These are phyloP conservation scores for Vaccinium darrowii DNA, from an alignment of 148 eudicot genomes.

Conservation along the genomic window DNA sequence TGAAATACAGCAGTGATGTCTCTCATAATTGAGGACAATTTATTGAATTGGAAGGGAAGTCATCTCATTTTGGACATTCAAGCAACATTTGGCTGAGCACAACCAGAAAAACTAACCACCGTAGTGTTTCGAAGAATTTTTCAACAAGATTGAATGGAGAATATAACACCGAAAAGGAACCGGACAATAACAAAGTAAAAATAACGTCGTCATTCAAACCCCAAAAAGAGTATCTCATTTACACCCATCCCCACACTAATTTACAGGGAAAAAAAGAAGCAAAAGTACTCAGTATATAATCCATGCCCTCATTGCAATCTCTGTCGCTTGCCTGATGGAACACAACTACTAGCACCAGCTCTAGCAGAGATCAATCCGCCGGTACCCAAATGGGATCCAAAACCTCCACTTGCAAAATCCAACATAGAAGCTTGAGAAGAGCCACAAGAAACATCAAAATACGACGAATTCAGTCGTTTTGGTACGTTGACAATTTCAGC, in stretches of 20 bases:
- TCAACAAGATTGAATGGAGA: neutral
- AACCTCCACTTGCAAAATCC: slow-evolving; percentile 22
- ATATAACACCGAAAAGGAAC: neutral
- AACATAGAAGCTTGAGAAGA: slow-evolving; percentile 31
- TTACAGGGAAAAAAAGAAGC: neutral
- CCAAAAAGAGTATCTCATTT: neutral
- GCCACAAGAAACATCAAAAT: slow-evolving; percentile 27
- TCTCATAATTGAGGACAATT: neutral
- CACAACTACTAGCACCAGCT: neutral
- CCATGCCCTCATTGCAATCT: neutral
- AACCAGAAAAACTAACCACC: neutral
- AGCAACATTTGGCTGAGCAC: neutral
- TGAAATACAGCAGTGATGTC: neutral
- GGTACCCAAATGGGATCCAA: slow-evolving; percentile 14
- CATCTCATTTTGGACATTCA: neutral
- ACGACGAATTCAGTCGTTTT: neutral
- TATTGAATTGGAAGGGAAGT: neutral
- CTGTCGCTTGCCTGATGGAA: neutral
- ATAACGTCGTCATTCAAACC: neutral
- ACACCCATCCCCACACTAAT: neutral
- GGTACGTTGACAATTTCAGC: slow-evolving; percentile 12
- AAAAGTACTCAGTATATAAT: neutral
- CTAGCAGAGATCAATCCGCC: neutral
- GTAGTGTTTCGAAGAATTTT: neutral
- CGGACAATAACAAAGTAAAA: neutral